Conservation (phyloP, 805 yeast species). For the Saccharomycopsis oosterbeekiorum region DNA sequence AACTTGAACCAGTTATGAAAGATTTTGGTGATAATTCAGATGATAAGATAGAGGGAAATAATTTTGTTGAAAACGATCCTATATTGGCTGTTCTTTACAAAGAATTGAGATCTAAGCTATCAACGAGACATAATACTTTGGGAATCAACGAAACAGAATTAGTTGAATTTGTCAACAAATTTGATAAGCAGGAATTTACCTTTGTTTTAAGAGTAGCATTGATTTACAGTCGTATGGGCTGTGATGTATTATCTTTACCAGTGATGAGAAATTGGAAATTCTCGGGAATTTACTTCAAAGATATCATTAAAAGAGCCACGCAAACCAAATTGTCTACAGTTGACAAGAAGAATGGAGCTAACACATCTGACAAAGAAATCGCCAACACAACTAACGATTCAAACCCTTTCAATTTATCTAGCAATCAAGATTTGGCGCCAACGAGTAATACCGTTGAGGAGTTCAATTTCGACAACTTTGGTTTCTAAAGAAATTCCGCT, state of each 20-base stretch:
- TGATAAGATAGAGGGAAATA: conserved; percentile 19
- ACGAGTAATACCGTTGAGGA: neutral
- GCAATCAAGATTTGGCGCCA: neutral
- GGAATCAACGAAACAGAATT: conserved; percentile 30
- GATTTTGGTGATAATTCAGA: conserved; percentile 1
- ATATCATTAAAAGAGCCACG: neutral
- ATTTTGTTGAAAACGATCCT: conserved; percentile 69
- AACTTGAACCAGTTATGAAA: neutral
- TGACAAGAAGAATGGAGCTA: neutral
- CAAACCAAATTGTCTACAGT: neutral
- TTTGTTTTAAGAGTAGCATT: conserved; percentile 53
- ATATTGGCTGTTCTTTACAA: conserved; percentile 59
- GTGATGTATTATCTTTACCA: conserved; percentile 64
- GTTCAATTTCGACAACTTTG: conserved; percentile 6
- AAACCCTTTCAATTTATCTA: neutral
- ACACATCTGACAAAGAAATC: neutral
- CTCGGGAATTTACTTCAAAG: neutral
- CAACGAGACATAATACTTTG: conserved; percentile 1
- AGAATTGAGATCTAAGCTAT: conserved; percentile 45
- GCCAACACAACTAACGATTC: neutral
- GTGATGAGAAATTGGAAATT: conserved; percentile 65
- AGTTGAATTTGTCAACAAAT: conserved; percentile 19
- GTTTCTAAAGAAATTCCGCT: neutral
- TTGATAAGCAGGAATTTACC: conserved; percentile 42
- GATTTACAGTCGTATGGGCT: conserved; percentile 82